A percentile compares a stretch with the other conserved stretches of the same genome.
Conservation (phyloP, 768 basidiomycete species). For the Amyloporia xantha region DNA sequence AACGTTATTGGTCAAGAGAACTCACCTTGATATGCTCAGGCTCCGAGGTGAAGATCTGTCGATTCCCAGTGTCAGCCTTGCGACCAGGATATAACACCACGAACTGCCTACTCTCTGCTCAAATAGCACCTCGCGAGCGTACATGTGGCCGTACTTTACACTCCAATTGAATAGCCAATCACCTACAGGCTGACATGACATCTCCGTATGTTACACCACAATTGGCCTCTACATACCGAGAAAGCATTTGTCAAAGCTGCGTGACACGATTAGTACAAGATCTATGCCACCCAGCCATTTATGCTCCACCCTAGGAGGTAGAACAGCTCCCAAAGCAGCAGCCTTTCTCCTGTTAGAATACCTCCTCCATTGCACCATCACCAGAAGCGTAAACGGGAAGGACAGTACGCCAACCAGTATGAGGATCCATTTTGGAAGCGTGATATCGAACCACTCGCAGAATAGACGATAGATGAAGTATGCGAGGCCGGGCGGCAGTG, state of each 20-base stretch:
- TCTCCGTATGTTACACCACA: constrained; percentile 14
- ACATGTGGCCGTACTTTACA: constrained; percentile 14
- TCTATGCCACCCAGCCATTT: constrained; percentile 22
- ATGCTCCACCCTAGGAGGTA: constrained; percentile 27
- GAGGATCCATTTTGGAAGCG: constrained; percentile 9
- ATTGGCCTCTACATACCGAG: constrained; percentile 25
- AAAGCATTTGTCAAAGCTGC: background rate
- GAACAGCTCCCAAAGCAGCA: constrained; percentile 9
- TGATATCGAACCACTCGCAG: background rate
- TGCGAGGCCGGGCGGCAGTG: constrained; percentile 8
- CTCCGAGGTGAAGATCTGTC: constrained; percentile 7
- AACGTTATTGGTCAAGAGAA: too few relatives aligned
- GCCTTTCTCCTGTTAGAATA: constrained; percentile 4
- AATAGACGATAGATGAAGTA: constrained; percentile 5
- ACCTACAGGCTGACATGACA: constrained; percentile 17
- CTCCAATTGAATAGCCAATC: background rate
- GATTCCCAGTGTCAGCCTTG: constrained; percentile 7
- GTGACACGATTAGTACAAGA: background rate
- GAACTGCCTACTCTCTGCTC: constrained; percentile 28
- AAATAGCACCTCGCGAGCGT: constrained; percentile 27
- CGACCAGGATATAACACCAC: background rate
- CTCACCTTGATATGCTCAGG: constrained; percentile 24
- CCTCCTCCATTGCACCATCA: constrained; percentile 5
- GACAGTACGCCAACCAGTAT: constrained; percentile 1
- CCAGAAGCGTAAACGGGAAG: constrained; percentile 6